Evolutionary conservation across 371 early-diverging fungal genomes (phyloP).

Genomic region (Actinomortierella ambigua): DNA sequence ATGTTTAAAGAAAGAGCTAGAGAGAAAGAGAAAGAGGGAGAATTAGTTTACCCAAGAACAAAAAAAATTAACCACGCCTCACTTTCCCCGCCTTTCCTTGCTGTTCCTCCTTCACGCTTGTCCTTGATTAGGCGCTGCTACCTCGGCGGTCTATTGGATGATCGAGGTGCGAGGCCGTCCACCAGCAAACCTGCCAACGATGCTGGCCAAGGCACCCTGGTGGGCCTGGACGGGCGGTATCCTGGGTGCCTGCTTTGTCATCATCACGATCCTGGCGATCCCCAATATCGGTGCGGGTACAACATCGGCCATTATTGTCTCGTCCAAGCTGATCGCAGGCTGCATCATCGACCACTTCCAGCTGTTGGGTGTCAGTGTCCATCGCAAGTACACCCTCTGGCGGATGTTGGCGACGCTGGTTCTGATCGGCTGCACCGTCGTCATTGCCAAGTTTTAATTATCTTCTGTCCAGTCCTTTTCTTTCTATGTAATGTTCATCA

Average conservation of each 20-base stretch:
- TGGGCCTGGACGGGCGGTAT: slow-evolving; percentile 54
- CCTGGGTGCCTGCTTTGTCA: slow-evolving; percentile 55
- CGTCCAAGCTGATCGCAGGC: slow-evolving; percentile 53
- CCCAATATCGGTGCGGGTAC: slow-evolving; percentile 57
- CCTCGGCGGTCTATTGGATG: slow-evolving; percentile 34
- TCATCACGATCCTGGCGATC: slow-evolving; percentile 53
- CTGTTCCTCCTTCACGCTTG: neutral
- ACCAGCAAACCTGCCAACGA: slow-evolving; percentile 26
- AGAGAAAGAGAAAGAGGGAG: neutral
- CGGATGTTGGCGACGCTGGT: slow-evolving; percentile 56
- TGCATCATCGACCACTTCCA: slow-evolving; percentile 58
- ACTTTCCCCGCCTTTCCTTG: neutral
- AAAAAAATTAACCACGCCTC: neutral
- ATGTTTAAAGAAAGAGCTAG: too few species aligned
- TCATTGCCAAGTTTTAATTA: slow-evolving; percentile 51
- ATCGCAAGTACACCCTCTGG: slow-evolving; percentile 52
- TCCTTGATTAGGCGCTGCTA: slow-evolving; percentile 23
- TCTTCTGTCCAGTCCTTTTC: too few species aligned
- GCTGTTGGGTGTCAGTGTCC: slow-evolving; percentile 50
- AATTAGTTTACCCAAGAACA: too few species aligned
- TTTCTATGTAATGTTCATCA: too few species aligned
- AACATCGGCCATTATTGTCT: slow-evolving; percentile 52
- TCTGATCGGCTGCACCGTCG: slow-evolving; percentile 53
- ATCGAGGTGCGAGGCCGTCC: slow-evolving; percentile 41
- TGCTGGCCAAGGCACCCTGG: slow-evolving; percentile 36